Conservation (phyloP, 169 alveolate species). For the Cryptosporidium andersoni region DNA sequence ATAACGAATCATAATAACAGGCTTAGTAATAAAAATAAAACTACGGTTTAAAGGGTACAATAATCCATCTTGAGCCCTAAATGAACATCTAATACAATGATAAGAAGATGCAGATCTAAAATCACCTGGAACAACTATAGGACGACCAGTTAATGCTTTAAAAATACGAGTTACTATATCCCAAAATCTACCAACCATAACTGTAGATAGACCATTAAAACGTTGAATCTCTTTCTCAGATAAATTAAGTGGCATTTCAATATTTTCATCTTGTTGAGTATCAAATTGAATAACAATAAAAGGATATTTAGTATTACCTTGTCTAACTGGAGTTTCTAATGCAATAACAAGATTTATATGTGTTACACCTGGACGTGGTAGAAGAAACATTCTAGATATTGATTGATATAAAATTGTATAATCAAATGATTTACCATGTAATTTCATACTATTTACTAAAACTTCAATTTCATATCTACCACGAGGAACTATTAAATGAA, state of each 20-base stretch:
- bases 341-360: slow-evolving; percentile 90
- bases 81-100: slow-evolving; percentile 92
- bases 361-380: slow-evolving; percentile 93
- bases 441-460: slow-evolving; percentile 87
- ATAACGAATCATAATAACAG: slow-evolving; percentile 92
- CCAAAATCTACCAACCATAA: slow-evolving; percentile 81
- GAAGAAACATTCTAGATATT: slow-evolving; percentile 89
- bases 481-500: slow-evolving; percentile 94
- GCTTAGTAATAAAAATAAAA: slow-evolving; percentile 93
- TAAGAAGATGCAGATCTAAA: slow-evolving; percentile 83
- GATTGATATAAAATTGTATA: slow-evolving; percentile 90
- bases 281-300: slow-evolving; percentile 93
- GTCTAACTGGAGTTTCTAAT: slow-evolving; percentile 92
- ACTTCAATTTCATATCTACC: slow-evolving; percentile 94
- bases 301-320: slow-evolving; percentile 95
- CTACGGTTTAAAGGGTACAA: slow-evolving; percentile 93
- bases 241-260: slow-evolving; percentile 85
- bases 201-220: slow-evolving; percentile 72
- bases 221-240: slow-evolving; percentile 86
- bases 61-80: slow-evolving; percentile 95
- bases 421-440: slow-evolving; percentile 96
- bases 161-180: slow-evolving; percentile 92
- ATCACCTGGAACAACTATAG: slow-evolving; percentile 94
- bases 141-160: slow-evolving; percentile 88
- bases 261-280: slow-evolving; percentile 87